These are phyloP conservation scores for Solanum sparsipilum DNA, from an alignment of 257 asterid species.

Conservation along the genomic window DNA sequence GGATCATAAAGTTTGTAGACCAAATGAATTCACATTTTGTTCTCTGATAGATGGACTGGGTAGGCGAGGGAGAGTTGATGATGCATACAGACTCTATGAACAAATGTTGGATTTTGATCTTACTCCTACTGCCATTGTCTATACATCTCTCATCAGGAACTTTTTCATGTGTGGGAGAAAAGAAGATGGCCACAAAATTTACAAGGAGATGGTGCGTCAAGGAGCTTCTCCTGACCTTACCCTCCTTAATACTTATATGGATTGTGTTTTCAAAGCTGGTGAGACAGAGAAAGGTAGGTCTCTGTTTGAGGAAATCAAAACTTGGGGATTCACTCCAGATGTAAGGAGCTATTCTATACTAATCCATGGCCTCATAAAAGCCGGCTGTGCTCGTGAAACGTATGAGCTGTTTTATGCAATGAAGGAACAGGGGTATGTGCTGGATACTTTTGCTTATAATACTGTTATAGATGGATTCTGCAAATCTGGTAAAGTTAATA, in stretches of 20 bases:
- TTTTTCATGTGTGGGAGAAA: slow-evolving; percentile 73
- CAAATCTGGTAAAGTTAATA: slow-evolving; percentile 85
- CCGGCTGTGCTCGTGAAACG: slow-evolving; percentile 86
- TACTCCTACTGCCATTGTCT: slow-evolving; percentile 58
- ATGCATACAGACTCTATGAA: slow-evolving; percentile 79
- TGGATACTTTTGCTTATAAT: slow-evolving; percentile 82
- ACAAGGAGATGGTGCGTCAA: slow-evolving; percentile 69
- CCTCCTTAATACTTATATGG: slow-evolving; percentile 86
- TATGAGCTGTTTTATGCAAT: slow-evolving; percentile 68
- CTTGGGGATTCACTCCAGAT: slow-evolving; percentile 55
- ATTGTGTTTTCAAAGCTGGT: slow-evolving; percentile 76
- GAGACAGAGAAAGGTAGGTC: slow-evolving; percentile 74
- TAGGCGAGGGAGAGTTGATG: slow-evolving; percentile 77
- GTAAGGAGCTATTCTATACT: slow-evolving; percentile 83
- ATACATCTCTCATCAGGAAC: slow-evolving; percentile 77
- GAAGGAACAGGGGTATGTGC: slow-evolving; percentile 82
- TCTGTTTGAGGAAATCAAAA: slow-evolving; percentile 66
- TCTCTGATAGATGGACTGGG: slow-evolving; percentile 90
- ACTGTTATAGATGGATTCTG: slow-evolving; percentile 90
- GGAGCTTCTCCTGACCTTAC: slow-evolving; percentile 57
- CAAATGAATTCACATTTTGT: slow-evolving; percentile 69
- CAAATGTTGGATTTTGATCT: slow-evolving; percentile 60
- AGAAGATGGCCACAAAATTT: slow-evolving; percentile 84
- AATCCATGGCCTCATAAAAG: slow-evolving; percentile 80
- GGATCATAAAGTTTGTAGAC: slow-evolving; percentile 61